phyloP scores from a whole-genome alignment of 1,284 basidiomycete genomes.

The Vanrija sp. region DNA sequence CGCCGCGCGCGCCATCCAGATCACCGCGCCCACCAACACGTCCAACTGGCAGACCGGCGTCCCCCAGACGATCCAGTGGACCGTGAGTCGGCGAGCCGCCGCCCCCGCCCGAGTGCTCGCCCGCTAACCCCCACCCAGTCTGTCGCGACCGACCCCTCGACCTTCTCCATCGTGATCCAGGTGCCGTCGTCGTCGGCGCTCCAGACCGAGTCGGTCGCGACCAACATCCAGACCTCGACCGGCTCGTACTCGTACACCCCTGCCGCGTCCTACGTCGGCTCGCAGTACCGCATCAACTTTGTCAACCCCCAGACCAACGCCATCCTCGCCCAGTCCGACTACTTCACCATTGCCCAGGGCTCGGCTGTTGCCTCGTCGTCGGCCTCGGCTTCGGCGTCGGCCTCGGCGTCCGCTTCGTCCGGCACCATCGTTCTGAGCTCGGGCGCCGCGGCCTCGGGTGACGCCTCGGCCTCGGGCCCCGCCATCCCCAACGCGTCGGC shows the following conservation, averaged over 20 bases:
- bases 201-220: constrained; percentile 41
- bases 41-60: constrained; percentile 27
- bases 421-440: constrained; percentile 1
- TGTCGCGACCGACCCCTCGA: constrained; percentile 36
- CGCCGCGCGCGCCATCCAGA: constrained; percentile 26
- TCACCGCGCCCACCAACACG: constrained; percentile 35
- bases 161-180: constrained; percentile 36
- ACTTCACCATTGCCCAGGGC: constrained; percentile 32
- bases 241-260: constrained; percentile 38
- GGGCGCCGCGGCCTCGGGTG: constrained; percentile 10
- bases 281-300: constrained; percentile 33
- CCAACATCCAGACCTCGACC: constrained; percentile 28
- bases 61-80: constrained; percentile 34
- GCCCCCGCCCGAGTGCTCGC: neutral
- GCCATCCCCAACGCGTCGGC: neutral
- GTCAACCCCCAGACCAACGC: constrained; percentile 18
- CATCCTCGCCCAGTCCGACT: constrained; percentile 41
- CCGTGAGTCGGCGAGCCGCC: constrained; percentile 19
- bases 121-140: constrained; percentile 20
- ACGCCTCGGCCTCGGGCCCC: neutral
- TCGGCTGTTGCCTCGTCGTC: constrained; percentile 4
- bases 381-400: neutral
- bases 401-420: neutral
- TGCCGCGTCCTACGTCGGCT: constrained; percentile 18
- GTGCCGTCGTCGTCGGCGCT: constrained; percentile 22